Percentiles rank a stretch among this genome's conserved stretches.
Conservation (phyloP, 768 basidiomycete genomes). For the Myochromella boudieri region DNA sequence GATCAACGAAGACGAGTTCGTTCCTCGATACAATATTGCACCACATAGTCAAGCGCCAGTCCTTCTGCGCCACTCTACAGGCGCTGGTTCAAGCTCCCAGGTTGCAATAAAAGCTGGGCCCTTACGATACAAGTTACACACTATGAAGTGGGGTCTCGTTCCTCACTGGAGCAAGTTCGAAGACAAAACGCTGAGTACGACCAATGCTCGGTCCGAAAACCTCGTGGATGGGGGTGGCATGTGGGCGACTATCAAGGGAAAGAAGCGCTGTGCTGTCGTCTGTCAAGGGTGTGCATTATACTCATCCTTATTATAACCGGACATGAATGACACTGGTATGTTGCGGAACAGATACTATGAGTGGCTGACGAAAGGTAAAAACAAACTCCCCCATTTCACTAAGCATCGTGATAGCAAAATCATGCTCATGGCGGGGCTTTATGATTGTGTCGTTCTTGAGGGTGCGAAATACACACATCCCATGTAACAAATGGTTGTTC, state of each 20-base stretch:
- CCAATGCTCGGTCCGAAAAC: constrained; percentile 87
- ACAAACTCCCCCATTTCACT: constrained; percentile 80
- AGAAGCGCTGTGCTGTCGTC: constrained; percentile 82
- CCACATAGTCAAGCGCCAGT: constrained; percentile 81
- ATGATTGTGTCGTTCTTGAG: constrained; percentile 70
- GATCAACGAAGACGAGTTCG: constrained; percentile 57
- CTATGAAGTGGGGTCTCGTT: constrained; percentile 90
- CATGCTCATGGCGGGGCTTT: constrained; percentile 88
- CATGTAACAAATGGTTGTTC: background rate
- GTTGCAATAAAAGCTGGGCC: background rate
- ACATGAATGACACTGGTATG: background rate
- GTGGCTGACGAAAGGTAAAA: constrained; percentile 85
- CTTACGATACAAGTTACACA: constrained; percentile 57
- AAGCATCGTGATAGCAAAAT: constrained; percentile 62
- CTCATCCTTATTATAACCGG: background rate
- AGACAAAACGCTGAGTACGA: constrained; percentile 73
- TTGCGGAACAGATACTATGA: constrained; percentile 77
- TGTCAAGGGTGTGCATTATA: constrained; percentile 57
- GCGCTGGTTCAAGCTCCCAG: background rate
- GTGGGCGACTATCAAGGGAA: constrained; percentile 83
- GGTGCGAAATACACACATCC: constrained; percentile 32
- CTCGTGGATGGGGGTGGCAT: constrained; percentile 74
- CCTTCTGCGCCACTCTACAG: constrained; percentile 39
- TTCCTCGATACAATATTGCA: constrained; percentile 79
- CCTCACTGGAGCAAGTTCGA: constrained; percentile 83